Conservation (phyloP, 768 basidiomycete genomes). For the Hygrophoropsis aurantiaca region DNA sequence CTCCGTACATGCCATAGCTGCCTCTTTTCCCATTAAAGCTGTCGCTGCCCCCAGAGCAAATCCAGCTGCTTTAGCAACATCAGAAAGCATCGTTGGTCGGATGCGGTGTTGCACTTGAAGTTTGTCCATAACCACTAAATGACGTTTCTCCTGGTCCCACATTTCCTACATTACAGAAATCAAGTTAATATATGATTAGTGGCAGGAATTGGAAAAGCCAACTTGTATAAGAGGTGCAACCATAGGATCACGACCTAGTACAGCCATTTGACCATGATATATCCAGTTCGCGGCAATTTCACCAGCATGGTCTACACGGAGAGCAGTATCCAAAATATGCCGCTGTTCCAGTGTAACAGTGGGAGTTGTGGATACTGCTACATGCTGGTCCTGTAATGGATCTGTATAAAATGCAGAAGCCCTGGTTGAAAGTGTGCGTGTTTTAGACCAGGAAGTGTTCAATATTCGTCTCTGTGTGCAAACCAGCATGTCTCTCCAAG, state of each 20-base stretch:
- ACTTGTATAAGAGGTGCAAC: conserved; percentile 75
- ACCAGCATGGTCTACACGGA: conserved; percentile 94
- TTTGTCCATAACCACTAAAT: conserved; percentile 82
- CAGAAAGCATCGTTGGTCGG: conserved; percentile 80
- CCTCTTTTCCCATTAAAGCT: conserved; percentile 86
- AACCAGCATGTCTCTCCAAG: background rate
- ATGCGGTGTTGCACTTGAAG: conserved; percentile 80
- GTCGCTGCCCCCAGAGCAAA: conserved; percentile 85
- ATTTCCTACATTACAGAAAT: conserved; percentile 65
- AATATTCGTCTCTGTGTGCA: conserved; percentile 2
- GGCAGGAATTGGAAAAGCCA: conserved; percentile 15
- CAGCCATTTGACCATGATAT: conserved; percentile 81
- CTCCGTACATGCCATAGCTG: conserved; percentile 98
- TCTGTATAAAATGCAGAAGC: conserved; percentile 54
- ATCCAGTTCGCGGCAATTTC: conserved; percentile 97
- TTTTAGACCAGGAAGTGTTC: no score
- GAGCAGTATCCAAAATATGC: conserved; percentile 55
- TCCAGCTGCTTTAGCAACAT: conserved; percentile 83
- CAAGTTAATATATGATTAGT: conserved; percentile 4
- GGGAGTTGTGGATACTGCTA: conserved; percentile 57
- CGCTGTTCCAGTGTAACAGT: conserved; percentile 49
- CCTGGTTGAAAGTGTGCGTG: conserved; percentile 7
- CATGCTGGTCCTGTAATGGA: conserved; percentile 30
- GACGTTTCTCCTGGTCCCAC: conserved; percentile 97
- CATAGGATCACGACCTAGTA: conserved; percentile 59